Percentiles rank a stretch among this genome's conserved stretches.
Evolutionary conservation across 164 flowering plant genomes (phyloP).

Genomic region (Umbellularia californica): DNA sequence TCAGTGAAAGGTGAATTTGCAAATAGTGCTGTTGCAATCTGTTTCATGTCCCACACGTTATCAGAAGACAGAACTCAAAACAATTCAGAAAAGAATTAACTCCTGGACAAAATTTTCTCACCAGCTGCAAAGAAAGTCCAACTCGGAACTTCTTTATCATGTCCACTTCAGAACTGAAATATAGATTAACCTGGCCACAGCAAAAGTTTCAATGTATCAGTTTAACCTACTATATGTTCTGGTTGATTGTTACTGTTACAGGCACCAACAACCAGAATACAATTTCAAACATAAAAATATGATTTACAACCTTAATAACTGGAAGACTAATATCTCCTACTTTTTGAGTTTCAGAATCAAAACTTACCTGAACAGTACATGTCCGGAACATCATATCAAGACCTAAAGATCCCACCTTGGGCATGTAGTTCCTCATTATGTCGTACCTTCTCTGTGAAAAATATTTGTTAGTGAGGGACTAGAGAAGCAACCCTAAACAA

Average conservation of each 20-base stretch:
- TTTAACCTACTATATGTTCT: background rate
- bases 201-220: background rate
- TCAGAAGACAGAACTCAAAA: slow-evolving; percentile 21
- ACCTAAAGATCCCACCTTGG: slow-evolving; percentile 92
- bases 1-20: slow-evolving; percentile 99
- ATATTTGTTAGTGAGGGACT: slow-evolving; percentile 17
- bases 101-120: slow-evolving; percentile 28
- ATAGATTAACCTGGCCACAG: slow-evolving; percentile 77
- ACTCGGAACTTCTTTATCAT: slow-evolving; percentile 97
- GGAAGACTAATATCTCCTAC: too few species aligned
- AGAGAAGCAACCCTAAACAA: background rate
- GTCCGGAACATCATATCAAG: slow-evolving; percentile 99
- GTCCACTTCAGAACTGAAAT: slow-evolving; percentile 90
- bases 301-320: too few species aligned
- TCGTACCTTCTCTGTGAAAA: slow-evolving; percentile 90
- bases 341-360: background rate
- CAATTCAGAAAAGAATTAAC: background rate
- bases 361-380: slow-evolving; percentile 93
- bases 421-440: slow-evolving; percentile 96
- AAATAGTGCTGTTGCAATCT: slow-evolving; percentile 97
- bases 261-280: background rate
- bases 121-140: slow-evolving; percentile 97
- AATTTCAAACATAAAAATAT: background rate
- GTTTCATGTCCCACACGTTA: slow-evolving; percentile 23
- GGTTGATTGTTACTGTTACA: too few species aligned